Base-by-base conservation (phyloP, 1,139 yeast species). In the Hemisphaericaspora xylofermentans region DNA sequence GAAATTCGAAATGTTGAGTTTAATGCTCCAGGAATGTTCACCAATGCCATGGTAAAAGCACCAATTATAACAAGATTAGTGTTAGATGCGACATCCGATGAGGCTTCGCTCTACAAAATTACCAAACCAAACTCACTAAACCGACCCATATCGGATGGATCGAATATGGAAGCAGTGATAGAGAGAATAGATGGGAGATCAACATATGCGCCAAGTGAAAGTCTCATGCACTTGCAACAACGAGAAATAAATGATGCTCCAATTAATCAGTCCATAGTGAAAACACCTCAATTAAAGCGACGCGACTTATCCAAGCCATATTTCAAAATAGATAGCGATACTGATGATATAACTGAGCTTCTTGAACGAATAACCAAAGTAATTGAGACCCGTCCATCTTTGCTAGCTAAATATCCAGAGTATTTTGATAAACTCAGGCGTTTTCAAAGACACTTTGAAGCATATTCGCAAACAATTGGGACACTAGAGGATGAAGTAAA, bases 21-120 rank as follows among this genome's bases (percentile, higher is more conserved):
- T 53, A 57, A 68, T 2, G 66, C 72, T 0, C 76, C 85, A 0
- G 86, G 87, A 1, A 71, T 79, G 27, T 84, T 83, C 60, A 79
- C 88, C 30, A 82, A 82, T 52, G 81, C 89, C 5, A 64, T 82
- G 16, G 68, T 79, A 9, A 61, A 68, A 26, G 64, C 73, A 27
- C 83, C 83, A 1, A 74, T 75, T 29, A 80, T 82, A 43, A 80
- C 84, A 5, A 62, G 71, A n/a, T 61, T 83, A 30, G 64, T 84
- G 25, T 71, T 82, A 47, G 88, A 82, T 56, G 80, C 86, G 2
- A 78, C 78, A 26, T 57, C 57, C 1, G 75, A 74, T 37, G 89
- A 82, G 50, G 74, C 66, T 21, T 61, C 73, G 2, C 56, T 82
- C 33, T 80, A 80, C 51, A 64, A 60, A 28, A 61, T 72, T n/a